Evolutionary conservation across 2,329 filamentous ascomycete species (phyloP), one percentile per base, ranked within the genome.

Genomic region (Xylaria hypoxylon): DNA sequence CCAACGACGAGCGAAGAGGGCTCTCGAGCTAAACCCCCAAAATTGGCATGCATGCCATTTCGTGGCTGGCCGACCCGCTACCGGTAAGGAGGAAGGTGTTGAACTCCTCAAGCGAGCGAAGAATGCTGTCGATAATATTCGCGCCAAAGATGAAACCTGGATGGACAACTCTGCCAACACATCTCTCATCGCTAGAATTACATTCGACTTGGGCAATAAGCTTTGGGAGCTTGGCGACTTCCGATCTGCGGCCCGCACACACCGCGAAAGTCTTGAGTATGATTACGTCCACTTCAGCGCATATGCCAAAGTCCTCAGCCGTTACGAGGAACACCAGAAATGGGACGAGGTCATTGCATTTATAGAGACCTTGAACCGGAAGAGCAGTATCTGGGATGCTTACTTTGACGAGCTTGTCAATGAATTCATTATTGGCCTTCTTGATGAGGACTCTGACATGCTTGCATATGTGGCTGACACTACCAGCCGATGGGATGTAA

Each of bases 11-110:
- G 74, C 73, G 7, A 69, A 62, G 15, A 73, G 64, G 26, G 75
- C 76, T 8, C 59, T 76, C 8, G 68, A 74, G 6, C 70, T 77
- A 5, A 71, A 77, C 50, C 71, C 72, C 17, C 70, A 72, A 40
- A 77, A 77, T 52, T 76, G 71, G 74, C 73, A 76, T 48, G 76
- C 76, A 0, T 74, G 71, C 35, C 75, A 77, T 56, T 77, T 76
- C 62, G 65, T 77, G 13, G 68, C 75, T 5, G 72, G 71, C n/a
- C 72, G 71, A 26, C 65, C 70, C 0, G 59, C 42, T 48, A 77
- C 73, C 1, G 68, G 65, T 26, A 69, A 67, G n/a, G 68, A 75
- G 7, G 70, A 75, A 11, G 72, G 73, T 1, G 68, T 74, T 8
- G 48, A 70, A 26, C 70, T 76, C 1, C 72, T 77, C n/a, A 65